Evolutionary conservation across 2,329 filamentous ascomycete species (phyloP), one percentile per base, ranked within the genome.

Genomic region (Colletotrichum sp.): DNA sequence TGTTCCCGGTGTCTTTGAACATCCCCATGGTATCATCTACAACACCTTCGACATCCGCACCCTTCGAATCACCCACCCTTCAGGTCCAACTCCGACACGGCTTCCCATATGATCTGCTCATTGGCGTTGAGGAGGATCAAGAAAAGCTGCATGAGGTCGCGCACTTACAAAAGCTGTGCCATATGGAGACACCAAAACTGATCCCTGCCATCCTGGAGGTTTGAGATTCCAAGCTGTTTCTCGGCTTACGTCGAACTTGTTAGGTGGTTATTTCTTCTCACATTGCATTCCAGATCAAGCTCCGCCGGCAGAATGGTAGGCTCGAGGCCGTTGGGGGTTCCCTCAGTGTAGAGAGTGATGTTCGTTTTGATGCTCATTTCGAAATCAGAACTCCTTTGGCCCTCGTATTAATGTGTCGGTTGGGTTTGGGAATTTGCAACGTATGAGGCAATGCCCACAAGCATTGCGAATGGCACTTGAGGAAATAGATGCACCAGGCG

Each of bases 381-480:
- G 9, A 49, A n/a, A 49, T 10, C 15, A n/a, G 6, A 49, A 2
- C 0, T 2, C 9, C 9, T 49, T 49, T 12, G 1, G n/a, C 5
- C 18, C 9, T 2, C 5, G 5, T n/a, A n/a, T 18, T 2, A 49
- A 9, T n/a, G 5, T 4, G 18, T 49, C 18, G 18, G 16, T n/a
- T 10, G 39, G 7, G 18, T 4, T n/a, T 49, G 2, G 18, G 9
- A 49, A 6, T n/a, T 0, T 44, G 39, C 39, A n/a, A 12, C 5
- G 6, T 49, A n/a, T 12, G 9, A 8, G 1, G 4, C 5, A n/a
- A n/a, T n/a, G 18, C 3, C 3, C 15, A 16, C 0, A n/a, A 2
- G 9, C 1, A 49, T 49, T 0, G 10, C 2, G 18, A n/a, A 18
- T n/a, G 39, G 39, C 21, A 12, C 9, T 49, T 16, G 39, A 49